A percentile compares a stretch with the other conserved stretches of the same genome.
These are phyloP conservation scores for Dunaliella sp. DNA, from an alignment of 139 green algal species.

Conservation along the genomic window DNA sequence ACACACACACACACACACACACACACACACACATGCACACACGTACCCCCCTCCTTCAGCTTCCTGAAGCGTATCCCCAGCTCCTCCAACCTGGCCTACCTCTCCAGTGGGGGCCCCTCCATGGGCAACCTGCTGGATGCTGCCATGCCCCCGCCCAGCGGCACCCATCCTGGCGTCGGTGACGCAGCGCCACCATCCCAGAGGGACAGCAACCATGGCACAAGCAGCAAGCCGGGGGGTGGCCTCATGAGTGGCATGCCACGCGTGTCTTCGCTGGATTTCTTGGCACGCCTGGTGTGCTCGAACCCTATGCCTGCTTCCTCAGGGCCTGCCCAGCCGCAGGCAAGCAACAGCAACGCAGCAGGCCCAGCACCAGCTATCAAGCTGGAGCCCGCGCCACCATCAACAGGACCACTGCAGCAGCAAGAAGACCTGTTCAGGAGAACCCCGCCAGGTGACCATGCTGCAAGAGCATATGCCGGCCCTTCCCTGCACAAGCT, in stretches of 20 bases:
- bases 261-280: conserved; percentile 12
- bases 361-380: neutral
- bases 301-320: neutral
- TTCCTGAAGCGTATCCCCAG: neutral
- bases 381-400: conserved; percentile 6
- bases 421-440: neutral
- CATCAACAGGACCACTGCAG: neutral
- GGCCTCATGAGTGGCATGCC: conserved; percentile 1
- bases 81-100: neutral
- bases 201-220: neutral
- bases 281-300: conserved; percentile 1
- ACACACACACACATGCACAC: neutral
- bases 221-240: neutral
- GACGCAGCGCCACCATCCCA: too few relatives aligned
- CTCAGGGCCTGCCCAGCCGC: neutral
- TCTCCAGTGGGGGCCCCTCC: neutral
- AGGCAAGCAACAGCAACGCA: neutral
- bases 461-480: conserved; percentile 3
- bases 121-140: neutral
- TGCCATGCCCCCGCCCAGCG: neutral
- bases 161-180: neutral
- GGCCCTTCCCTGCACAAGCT: too few relatives aligned
- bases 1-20: neutral
- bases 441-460: neutral
- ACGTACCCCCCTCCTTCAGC: neutral